A percentile compares a stretch with the other conserved stretches of the same genome.
These are phyloP conservation scores for Daldinia caldariorum DNA, from an alignment of 495 filamentous ascomycete genomes.

Conservation along the genomic window DNA sequence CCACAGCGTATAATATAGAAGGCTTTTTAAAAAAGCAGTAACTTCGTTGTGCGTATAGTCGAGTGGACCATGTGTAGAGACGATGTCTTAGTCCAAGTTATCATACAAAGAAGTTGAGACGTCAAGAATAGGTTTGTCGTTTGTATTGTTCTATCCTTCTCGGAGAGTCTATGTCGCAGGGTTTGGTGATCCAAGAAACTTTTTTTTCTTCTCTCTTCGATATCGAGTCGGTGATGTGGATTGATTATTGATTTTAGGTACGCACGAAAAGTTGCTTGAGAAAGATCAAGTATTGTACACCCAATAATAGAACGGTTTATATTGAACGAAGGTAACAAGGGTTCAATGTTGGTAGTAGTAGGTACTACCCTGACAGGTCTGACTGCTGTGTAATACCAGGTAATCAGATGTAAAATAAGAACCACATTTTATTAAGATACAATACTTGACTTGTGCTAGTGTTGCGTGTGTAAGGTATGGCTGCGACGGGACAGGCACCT, in stretches of 20 bases:
- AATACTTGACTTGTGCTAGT: neutral
- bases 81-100: neutral
- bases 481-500: conserved; percentile 8
- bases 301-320: conserved; percentile 28
- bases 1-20: neutral
- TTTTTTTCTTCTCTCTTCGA: conserved; percentile 1
- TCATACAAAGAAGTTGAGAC: neutral
- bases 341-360: neutral
- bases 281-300: conserved; percentile 19
- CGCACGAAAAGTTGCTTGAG: conserved; percentile 14
- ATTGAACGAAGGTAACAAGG: conserved; percentile 16
- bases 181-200: conserved; percentile 12
- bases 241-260: conserved; percentile 1
- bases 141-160: conserved; percentile 10
- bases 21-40: neutral
- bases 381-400: neutral
- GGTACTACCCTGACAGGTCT: neutral
- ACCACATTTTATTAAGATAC: too few relatives aligned
- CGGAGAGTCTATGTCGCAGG: conserved; percentile 10
- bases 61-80: conserved; percentile 19
- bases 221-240: conserved; percentile 28
- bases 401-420: conserved; percentile 9
- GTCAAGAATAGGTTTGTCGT: conserved; percentile 3
- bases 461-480: conserved; percentile 2
- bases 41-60: conserved; percentile 20